phyloP scores from a whole-genome alignment of 805 yeast species.

The Suhomyces sp. region DNA sequence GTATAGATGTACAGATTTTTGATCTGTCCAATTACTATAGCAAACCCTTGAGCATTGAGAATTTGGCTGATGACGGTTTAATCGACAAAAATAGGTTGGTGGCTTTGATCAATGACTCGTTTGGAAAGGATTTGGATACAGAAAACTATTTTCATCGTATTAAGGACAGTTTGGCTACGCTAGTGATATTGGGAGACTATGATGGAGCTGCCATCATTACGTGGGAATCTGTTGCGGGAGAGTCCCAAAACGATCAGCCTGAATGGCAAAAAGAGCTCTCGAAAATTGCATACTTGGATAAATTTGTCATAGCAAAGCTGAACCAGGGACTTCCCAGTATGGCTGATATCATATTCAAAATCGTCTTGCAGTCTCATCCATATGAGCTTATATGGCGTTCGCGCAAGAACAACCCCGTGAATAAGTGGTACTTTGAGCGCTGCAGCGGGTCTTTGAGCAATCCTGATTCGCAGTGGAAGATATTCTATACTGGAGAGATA shows the following conservation, averaged over 20 bases:
- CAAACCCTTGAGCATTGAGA: slow-evolving; percentile 36
- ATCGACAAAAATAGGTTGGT: slow-evolving; percentile 59
- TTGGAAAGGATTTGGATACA: slow-evolving; percentile 63
- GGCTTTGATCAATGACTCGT: slow-evolving; percentile 71
- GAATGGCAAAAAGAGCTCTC: slow-evolving; percentile 12
- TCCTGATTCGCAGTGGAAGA: slow-evolving; percentile 37
- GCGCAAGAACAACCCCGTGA: slow-evolving; percentile 79
- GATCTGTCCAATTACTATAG: slow-evolving; percentile 24
- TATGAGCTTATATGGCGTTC: slow-evolving; percentile 88
- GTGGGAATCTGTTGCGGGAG: slow-evolving; percentile 50
- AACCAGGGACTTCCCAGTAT: slow-evolving; percentile 91
- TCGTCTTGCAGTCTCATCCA: slow-evolving; percentile 66
- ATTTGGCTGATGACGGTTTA: slow-evolving; percentile 33
- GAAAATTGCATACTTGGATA: slow-evolving; percentile 77
- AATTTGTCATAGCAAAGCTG: slow-evolving; percentile 82
- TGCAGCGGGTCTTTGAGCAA: slow-evolving; percentile 61
- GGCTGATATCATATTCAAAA: slow-evolving; percentile 89
- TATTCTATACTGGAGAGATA: slow-evolving; percentile 41
- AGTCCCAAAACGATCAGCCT: background rate
- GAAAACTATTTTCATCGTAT: slow-evolving; percentile 67
- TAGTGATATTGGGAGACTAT: slow-evolving; percentile 88
- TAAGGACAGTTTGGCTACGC: slow-evolving; percentile 62
- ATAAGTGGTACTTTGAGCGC: slow-evolving; percentile 96
- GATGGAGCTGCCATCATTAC: slow-evolving; percentile 95
- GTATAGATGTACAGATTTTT: slow-evolving; percentile 54